A percentile compares a stretch with the other conserved stretches of the same genome.
These are phyloP conservation scores for Erodium moschatum DNA, from an alignment of 441 rosid genomes.

Conservation along the genomic window DNA sequence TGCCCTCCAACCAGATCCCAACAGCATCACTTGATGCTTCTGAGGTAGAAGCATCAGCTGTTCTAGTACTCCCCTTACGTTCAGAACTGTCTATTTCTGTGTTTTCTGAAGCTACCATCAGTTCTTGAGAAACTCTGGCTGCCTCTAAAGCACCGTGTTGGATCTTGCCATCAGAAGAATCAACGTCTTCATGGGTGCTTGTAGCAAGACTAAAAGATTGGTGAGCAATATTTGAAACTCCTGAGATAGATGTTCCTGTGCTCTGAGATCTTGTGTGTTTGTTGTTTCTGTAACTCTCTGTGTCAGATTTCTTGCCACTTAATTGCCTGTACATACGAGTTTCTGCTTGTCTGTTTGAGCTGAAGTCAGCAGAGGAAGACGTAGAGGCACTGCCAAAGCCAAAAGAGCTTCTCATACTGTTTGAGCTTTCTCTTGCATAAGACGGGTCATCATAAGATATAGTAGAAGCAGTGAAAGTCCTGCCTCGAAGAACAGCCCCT, in stretches of 20 bases:
- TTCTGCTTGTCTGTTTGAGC: slow-evolving; percentile 58
- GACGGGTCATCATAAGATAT: slow-evolving; percentile 61
- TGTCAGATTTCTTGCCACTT: slow-evolving; percentile 62
- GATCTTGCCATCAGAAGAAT: slow-evolving; percentile 29
- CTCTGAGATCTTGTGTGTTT: slow-evolving; percentile 51
- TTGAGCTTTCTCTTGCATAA: slow-evolving; percentile 52
- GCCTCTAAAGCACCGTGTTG: slow-evolving; percentile 19
- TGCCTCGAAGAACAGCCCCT: slow-evolving; percentile 59
- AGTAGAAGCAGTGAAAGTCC: slow-evolving; percentile 42
- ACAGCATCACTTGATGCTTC: slow-evolving; percentile 26
- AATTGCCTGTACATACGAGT: slow-evolving; percentile 52
- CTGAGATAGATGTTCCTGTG: slow-evolving; percentile 45
- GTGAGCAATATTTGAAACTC: slow-evolving; percentile 39
- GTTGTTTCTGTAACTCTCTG: slow-evolving; percentile 58
- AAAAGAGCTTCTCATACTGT: slow-evolving; percentile 72
- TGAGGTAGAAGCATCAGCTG: slow-evolving; percentile 36
- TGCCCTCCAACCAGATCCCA: slow-evolving; percentile 31
- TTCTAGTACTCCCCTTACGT: slow-evolving; percentile 26
- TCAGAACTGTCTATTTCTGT: slow-evolving; percentile 29
- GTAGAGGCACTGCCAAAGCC: slow-evolving; percentile 70
- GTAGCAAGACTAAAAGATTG: slow-evolving; percentile 43
- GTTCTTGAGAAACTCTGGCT: slow-evolving; percentile 32
- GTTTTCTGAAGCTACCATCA: slow-evolving; percentile 30
- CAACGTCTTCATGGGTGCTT: slow-evolving; percentile 34
- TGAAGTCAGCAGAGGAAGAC: slow-evolving; percentile 71